These are phyloP conservation scores for Irpex rosettiformis DNA, from an alignment of 1,284 basidiomycete species.

Conservation along the genomic window DNA sequence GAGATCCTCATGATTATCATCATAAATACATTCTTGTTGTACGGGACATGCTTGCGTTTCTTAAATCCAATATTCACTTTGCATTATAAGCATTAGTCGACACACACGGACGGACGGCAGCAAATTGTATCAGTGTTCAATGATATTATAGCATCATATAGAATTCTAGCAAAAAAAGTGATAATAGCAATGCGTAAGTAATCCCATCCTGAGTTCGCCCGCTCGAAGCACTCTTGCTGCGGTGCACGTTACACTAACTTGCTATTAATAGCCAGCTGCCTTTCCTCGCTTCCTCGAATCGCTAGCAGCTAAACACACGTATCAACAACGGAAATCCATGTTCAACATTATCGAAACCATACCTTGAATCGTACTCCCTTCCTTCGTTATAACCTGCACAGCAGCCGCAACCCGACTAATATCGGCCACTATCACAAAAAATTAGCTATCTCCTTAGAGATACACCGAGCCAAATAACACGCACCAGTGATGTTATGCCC, in stretches of 20 bases:
- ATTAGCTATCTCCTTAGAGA: slow-evolving; percentile 5
- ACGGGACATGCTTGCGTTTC: not conserved
- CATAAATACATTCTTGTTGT: too few relatives aligned
- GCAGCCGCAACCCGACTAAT: slow-evolving; percentile 63
- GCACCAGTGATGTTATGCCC: slow-evolving; percentile 77
- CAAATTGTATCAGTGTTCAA: not conserved
- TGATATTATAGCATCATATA: not conserved
- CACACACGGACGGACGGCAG: not conserved
- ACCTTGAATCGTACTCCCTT: slow-evolving; percentile 58
- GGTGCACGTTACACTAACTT: too few relatives aligned
- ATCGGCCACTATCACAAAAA: slow-evolving; percentile 33
- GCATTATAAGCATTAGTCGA: not conserved
- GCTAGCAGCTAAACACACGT: slow-evolving; percentile 58
- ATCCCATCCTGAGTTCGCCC: too few relatives aligned
- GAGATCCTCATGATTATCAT: slow-evolving; percentile 3
- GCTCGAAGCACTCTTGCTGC: too few relatives aligned
- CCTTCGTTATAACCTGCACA: slow-evolving; percentile 67
- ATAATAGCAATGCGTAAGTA: too few relatives aligned
- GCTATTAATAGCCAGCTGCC: slow-evolving; percentile 67
- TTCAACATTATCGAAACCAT: slow-evolving; percentile 22
- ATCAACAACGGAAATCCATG: not conserved
- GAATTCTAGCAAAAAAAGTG: too few relatives aligned
- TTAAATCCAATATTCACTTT: not conserved
- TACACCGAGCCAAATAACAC: slow-evolving; percentile 9
- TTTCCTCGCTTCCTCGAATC: slow-evolving; percentile 84